Evolutionary conservation across 2,329 filamentous ascomycete species (phyloP), one percentile per base, ranked within the genome.

Genomic region (Talaromyces pinophilus): DNA sequence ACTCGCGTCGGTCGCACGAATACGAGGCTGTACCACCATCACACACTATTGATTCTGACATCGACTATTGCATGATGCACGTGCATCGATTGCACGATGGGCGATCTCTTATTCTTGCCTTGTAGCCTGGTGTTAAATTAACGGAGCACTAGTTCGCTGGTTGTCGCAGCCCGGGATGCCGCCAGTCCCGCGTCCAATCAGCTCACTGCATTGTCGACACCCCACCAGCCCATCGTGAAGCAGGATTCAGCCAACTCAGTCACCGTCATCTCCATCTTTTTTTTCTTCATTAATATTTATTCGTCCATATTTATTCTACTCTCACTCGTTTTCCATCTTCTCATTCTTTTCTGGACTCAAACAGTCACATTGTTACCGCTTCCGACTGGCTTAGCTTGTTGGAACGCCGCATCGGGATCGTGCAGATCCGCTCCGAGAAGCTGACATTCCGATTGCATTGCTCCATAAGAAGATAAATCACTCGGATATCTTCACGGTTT

Each of bases 381-480:
- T 63, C 52, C 62, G 62, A 50, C 22, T 28, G 19, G 6, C 22
- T 33, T 46, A 62, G 33, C 44, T 30, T 17, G 30, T 35, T 42
- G 50, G n/a, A 57, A 17, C 50, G 33, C 63, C 63, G 63, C 63
- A 64, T 64, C 63, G 63, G 63, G 55, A 59, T 15, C 54, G 42
- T 64, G 63, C 63, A 60, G 54, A 59, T 64, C 54, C 40, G 48
- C 62, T 60, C 35, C 50, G 17, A 44, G 35, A 30, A 57, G 28
- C 38, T 64, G 19, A 52, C 48, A 42, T 62, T 62, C 60, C 60
- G n/a, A 62, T 54, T 52, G 46, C 44, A 30, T 62, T 19, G 40
- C 13, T 10, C 40, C 19, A 22, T 40, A 30, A 6, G 19, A 17
- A 38, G 35, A 38, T 38, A 38, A 38, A 38, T 15, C 35, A 38